These are phyloP conservation scores for Tylopilus sp. DNA, from an alignment of 1,284 basidiomycete genomes.

Conservation along the genomic window DNA sequence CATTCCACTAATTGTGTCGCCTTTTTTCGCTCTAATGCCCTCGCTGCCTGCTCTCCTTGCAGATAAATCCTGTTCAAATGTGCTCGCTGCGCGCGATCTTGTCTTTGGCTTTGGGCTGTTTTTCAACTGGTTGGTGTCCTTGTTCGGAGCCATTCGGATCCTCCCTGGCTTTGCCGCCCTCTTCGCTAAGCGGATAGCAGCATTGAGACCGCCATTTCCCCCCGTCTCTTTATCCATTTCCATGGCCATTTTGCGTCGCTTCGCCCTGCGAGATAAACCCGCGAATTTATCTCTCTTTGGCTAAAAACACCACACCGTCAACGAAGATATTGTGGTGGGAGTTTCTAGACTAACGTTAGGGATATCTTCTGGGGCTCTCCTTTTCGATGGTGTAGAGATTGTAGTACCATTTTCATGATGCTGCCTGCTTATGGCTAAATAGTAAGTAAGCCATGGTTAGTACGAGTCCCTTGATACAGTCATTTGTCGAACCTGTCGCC, in stretches of 20 bases:
- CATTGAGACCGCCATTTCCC: constrained; percentile 56
- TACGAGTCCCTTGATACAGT: not conserved
- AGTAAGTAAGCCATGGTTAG: constrained; percentile 1
- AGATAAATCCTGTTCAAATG: constrained; percentile 47
- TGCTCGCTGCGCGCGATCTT: constrained; percentile 23
- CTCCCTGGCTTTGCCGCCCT: constrained; percentile 61
- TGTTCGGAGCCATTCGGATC: constrained; percentile 35
- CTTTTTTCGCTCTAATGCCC: constrained; percentile 49
- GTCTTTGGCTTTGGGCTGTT: constrained; percentile 22
- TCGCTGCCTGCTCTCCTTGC: constrained; percentile 37
- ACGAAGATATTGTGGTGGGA: not conserved
- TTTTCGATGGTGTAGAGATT: constrained; percentile 33
- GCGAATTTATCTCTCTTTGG: constrained; percentile 82
- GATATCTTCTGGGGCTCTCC: constrained; percentile 13
- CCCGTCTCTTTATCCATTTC: constrained; percentile 72
- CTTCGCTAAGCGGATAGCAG: constrained; percentile 84
- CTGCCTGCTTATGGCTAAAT: constrained; percentile 67
- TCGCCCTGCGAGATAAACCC: constrained; percentile 80
- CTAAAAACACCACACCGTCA: constrained; percentile 37
- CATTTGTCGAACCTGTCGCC: constrained; percentile 62
- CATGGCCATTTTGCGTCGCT: constrained; percentile 81
- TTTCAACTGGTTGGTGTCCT: constrained; percentile 13
- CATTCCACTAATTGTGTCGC: constrained; percentile 49
- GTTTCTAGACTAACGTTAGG: constrained; percentile 20
- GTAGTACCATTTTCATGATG: constrained; percentile 63